phyloP scores from a whole-genome alignment of 768 basidiomycete genomes.

The Boletellus emodensis region DNA sequence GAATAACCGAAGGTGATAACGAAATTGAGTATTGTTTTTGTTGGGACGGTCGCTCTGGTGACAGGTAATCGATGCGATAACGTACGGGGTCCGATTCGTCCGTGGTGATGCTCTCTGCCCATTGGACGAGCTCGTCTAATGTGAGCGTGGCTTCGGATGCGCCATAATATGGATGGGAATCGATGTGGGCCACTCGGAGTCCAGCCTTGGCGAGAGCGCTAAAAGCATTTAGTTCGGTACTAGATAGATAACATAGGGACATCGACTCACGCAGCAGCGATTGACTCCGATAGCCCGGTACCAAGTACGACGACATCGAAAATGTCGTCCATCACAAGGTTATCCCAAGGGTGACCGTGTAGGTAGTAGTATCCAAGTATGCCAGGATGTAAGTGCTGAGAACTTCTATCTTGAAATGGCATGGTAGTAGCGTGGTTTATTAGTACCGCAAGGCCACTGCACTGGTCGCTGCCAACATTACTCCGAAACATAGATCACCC shows the following conservation, averaged over 20 bases:
- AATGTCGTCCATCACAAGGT: conserved; percentile 32
- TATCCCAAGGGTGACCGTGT: too few relatives aligned
- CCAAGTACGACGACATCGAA: conserved; percentile 72
- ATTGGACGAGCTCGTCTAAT: conserved; percentile 71
- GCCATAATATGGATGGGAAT: conserved; percentile 83
- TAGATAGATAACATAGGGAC: background rate
- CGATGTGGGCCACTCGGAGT: conserved; percentile 83
- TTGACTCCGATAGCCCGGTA: conserved; percentile 82
- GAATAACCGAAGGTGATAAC: conserved; percentile 77
- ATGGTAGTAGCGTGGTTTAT: too few relatives aligned
- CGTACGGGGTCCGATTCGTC: conserved; percentile 5
- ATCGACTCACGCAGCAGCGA: conserved; percentile 76
- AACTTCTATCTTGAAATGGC: too few relatives aligned
- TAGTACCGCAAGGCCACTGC: too few relatives aligned
- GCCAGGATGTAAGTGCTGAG: too few relatives aligned
- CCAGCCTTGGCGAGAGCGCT: conserved; percentile 90
- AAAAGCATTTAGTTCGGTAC: conserved; percentile 6
- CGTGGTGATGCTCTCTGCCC: conserved; percentile 47
- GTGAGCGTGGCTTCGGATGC: conserved; percentile 76
- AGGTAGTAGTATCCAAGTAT: too few relatives aligned
- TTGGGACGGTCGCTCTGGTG: conserved; percentile 43
- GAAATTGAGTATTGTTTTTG: conserved; percentile 82
- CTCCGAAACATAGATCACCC: too few relatives aligned
- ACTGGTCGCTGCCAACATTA: too few relatives aligned
- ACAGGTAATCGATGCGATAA: conserved; percentile 37